Base-by-base conservation (phyloP, 1,284 basidiomycete genomes). In the Malassezia arunalokei region DNA sequence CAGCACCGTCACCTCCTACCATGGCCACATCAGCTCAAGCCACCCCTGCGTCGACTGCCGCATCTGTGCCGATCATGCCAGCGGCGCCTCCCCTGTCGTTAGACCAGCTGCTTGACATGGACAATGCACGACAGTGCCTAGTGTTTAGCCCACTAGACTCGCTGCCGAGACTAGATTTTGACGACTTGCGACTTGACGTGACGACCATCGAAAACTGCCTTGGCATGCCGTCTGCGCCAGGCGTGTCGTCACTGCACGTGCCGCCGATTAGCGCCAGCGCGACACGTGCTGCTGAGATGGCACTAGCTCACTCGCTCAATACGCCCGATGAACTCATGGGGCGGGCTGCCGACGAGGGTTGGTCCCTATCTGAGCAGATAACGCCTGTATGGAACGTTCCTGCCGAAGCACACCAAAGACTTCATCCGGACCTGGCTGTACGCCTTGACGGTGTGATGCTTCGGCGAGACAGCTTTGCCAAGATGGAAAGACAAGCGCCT, bases 141-240 rank as follows among this genome's bases (percentile, higher is more conserved):
- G 53, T 55, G 2, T 55, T 55, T 28, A 49, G 47, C 7, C 53
- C 53, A 6, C 47, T 55, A 14, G 53, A 55, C 29, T 40, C 48
- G 3, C 32, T 55, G 28, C 53, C 53, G 20, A 47, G 53, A 27
- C 43, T 55, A 5, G 53, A 55, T 32, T 50, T 55, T 41, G 53
- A 41, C 20, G 53, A 55, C 27, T 41, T 55, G 29, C 30, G 32
- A 9, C 49, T 49, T 3, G 42, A 49, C 17, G 27, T 49, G 20
- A 20, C 41, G 4, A 20, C 39, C 1, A 39, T 54, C 6, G 52
- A 54, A 30, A 31, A 49, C 6, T 28, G 42, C 5, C 32, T 54
- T 17, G 46, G 41, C 9, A 17, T 49, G 27, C 6, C 38, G 6
- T 28, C 28, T 20, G 20, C 37, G 15, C 15, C 46, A 11, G 46